These are phyloP conservation scores for Pinus albicaulis DNA, from an alignment of 75 land plant genomes.

Conservation along the genomic window DNA sequence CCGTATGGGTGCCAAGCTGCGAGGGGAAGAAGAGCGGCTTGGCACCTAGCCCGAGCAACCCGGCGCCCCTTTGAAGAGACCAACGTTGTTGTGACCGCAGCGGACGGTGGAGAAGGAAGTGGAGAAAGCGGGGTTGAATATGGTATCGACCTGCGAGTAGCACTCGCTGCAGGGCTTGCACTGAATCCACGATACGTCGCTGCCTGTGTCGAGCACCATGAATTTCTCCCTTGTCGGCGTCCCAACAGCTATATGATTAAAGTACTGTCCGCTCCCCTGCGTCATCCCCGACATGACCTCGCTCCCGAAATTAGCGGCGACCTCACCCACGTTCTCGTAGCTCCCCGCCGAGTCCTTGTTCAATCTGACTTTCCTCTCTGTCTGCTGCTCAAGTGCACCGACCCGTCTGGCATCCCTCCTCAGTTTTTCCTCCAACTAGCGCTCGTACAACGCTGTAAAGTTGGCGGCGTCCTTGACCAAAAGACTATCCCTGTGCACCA, in stretches of 20 bases:
- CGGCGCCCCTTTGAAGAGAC: conserved; percentile 85
- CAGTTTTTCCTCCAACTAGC: neutral
- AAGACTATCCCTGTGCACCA: too few species aligned
- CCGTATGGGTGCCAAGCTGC: conserved; percentile 36
- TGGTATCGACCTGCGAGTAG: conserved; percentile 70
- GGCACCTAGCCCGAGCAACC: conserved; percentile 72
- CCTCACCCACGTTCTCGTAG: neutral
- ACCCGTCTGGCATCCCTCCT: conserved; percentile 28
- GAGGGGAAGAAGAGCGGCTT: conserved; percentile 63
- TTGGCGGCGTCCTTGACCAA: too few species aligned
- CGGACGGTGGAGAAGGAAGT: conserved; percentile 49
- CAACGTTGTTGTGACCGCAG: conserved; percentile 78
- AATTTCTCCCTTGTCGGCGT: conserved; percentile 49
- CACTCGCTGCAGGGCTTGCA: conserved; percentile 77
- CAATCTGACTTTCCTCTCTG: too few species aligned
- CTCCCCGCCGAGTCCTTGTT: conserved; percentile 2
- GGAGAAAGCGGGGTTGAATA: conserved; percentile 71
- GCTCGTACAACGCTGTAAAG: too few species aligned
- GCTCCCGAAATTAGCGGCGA: conserved; percentile 32
- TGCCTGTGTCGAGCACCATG: conserved; percentile 77
- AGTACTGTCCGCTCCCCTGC: conserved; percentile 76
- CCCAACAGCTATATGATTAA: conserved; percentile 62
- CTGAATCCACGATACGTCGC: conserved; percentile 80
- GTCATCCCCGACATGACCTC: conserved; percentile 67
- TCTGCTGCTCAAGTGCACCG: too few species aligned